Evolutionary conservation across 805 yeast genomes (phyloP), one percentile per base, ranked within the genome.

Genomic region (Phaffomyces thermotolerans): DNA sequence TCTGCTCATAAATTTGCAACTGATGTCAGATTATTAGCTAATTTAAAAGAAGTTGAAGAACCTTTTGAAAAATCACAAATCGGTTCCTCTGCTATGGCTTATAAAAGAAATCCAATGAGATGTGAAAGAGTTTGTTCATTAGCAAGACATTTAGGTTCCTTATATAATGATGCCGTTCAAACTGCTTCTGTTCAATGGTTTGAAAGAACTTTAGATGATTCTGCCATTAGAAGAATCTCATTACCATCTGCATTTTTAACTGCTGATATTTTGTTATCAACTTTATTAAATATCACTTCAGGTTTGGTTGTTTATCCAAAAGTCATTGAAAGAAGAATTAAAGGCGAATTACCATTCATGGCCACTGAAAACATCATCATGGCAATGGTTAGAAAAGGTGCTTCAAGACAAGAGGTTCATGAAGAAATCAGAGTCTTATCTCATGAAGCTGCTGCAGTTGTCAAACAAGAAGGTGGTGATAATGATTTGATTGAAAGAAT

Each of bases 361-460:
- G 99, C 99, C 54, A 93, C 99, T 46, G 99, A 93, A 72, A 93
- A 93, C 70, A 78, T 93, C 66, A 93, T 93, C 66, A 93, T 93
- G 99, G 99, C 99, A 42, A 93, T 93, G 97, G 99, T 93, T 46
- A 95, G 89, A 69, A 83, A 84, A 65, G 98, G 98, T 57, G 98
- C 86, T 29, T 89, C 95, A 29, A 84, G 99, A 77, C 99, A 93
- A 74, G 96, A 91, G 46, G 91, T 96, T 61, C 99, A 93, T 68
- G 99, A 93, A 73, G 84, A 85, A 69, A 90, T 93, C 69, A 82
- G 99, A 69, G 98, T 93, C 27, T 75, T 93, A 48, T 87, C 96
- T 12, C 99, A 93, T 66, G 91, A 93, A 72, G 99, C 99, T 12
- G 90, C 95, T 48, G 90, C 87, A 41, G 96, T 90, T 48, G 99